These are phyloP conservation scores for Wallemia ichthyophaga DNA, from an alignment of 1,284 basidiomycete genomes.

Conservation along the genomic window DNA sequence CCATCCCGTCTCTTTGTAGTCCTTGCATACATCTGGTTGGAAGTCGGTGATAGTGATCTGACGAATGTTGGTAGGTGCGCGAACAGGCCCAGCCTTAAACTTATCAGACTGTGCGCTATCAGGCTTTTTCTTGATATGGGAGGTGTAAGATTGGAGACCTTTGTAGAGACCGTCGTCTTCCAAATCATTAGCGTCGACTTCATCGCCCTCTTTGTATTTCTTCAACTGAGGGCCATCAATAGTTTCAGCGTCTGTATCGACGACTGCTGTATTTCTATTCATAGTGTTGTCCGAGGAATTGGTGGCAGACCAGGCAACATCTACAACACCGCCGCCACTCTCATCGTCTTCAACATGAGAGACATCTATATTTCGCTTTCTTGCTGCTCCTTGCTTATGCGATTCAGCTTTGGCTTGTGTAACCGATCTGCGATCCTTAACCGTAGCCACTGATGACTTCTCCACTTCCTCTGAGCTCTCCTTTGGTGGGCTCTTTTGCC, in stretches of 20 bases:
- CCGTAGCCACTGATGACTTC: neutral
- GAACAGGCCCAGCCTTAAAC: slow-evolving; percentile 62
- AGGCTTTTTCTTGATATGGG: slow-evolving; percentile 42
- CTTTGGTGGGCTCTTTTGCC: neutral
- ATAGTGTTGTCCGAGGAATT: slow-evolving; percentile 9
- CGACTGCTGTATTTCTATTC: slow-evolving; percentile 16
- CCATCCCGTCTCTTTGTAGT: slow-evolving; percentile 98
- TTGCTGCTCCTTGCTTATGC: neutral
- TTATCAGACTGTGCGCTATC: slow-evolving; percentile 38
- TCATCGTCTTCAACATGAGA: slow-evolving; percentile 24
- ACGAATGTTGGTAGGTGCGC: slow-evolving; percentile 43
- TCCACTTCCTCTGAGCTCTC: neutral
- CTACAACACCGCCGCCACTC: slow-evolving; percentile 23
- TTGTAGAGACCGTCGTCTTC: slow-evolving; percentile 48
- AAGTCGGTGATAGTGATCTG: slow-evolving; percentile 91
- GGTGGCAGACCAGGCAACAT: slow-evolving; percentile 23
- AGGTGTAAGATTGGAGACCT: slow-evolving; percentile 51
- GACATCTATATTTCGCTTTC: slow-evolving; percentile 20
- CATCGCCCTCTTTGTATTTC: slow-evolving; percentile 13
- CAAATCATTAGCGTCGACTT: slow-evolving; percentile 9
- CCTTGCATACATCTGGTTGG: slow-evolving; percentile 96
- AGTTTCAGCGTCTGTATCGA: slow-evolving; percentile 17
- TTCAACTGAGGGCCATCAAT: slow-evolving; percentile 8
- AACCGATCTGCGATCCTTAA: neutral
- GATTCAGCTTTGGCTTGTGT: neutral